A percentile compares a stretch with the other conserved stretches of the same genome.
Conservation (phyloP, 1,284 basidiomycete genomes). For the Papiliotrema nemorosa region DNA sequence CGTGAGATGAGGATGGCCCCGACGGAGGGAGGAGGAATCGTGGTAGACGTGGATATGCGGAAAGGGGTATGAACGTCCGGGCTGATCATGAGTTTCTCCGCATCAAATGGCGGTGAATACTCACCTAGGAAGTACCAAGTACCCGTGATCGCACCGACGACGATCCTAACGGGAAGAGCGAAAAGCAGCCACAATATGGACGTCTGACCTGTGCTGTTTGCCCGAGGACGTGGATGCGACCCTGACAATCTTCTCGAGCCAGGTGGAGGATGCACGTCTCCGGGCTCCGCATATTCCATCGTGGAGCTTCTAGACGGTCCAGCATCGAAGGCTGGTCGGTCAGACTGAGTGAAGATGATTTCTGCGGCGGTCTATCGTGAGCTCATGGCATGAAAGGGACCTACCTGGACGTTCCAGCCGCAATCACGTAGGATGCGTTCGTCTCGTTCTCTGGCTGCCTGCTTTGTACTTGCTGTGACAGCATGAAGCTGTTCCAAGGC, state of each 20-base stretch:
- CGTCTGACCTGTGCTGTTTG: conserved; percentile 21
- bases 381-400: conserved; percentile 7
- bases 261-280: no score
- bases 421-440: conserved; percentile 43
- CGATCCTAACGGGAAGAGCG: conserved; percentile 32
- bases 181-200: conserved; percentile 36
- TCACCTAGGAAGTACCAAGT: conserved; percentile 48
- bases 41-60: conserved; percentile 42
- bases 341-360: conserved; percentile 18
- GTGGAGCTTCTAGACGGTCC: no score
- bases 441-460: conserved; percentile 35
- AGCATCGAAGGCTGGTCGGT: no score
- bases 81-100: conserved; percentile 18
- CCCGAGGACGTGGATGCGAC: conserved; percentile 5
- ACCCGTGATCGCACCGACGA: conserved; percentile 36
- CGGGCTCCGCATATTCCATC: no score
- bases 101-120: conserved; percentile 10
- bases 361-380: conserved; percentile 1
- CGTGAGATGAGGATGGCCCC: conserved; percentile 12
- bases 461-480: conserved; percentile 42
- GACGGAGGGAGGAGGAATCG: conserved; percentile 44
- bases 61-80: conserved; percentile 43
- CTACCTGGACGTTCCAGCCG: conserved; percentile 48
- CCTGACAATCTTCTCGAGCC: no score
- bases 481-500: conserved; percentile 44